Evolutionary conservation across 495 filamentous ascomycete species (phyloP).

Genomic region (Lophiotrema nucula): DNA sequence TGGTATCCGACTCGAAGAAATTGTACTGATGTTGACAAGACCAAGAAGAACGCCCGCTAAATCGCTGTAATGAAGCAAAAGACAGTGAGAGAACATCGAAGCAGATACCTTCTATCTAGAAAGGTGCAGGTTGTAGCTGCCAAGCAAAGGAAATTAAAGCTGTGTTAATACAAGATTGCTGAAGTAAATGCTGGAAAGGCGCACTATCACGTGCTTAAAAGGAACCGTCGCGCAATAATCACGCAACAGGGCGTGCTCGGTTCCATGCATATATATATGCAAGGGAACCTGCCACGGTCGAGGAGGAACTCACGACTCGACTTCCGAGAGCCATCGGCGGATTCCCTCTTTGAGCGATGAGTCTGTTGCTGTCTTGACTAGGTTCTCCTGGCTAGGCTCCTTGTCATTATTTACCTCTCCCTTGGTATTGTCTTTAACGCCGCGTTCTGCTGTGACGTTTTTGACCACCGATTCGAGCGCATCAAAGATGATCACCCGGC

Average conservation of each 20-base stretch:
- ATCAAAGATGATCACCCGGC: conserved; percentile 59
- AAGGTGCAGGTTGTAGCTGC: neutral
- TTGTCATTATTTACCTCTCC: neutral
- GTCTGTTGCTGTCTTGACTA: conserved; percentile 42
- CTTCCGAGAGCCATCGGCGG: conserved; percentile 60
- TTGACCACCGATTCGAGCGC: conserved; percentile 66
- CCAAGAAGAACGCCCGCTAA: conserved; percentile 21
- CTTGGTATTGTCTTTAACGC: conserved; percentile 41
- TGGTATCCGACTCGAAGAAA: conserved; percentile 8
- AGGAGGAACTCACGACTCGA: conserved; percentile 43
- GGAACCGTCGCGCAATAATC: conserved; percentile 24
- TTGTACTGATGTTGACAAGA: neutral
- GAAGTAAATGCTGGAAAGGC: neutral
- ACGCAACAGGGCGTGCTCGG: conserved; percentile 10
- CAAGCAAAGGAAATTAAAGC: conserved; percentile 1
- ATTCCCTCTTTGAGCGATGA: conserved; percentile 65
- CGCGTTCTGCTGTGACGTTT: conserved; percentile 57
- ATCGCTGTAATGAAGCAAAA: conserved; percentile 13
- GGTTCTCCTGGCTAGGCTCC: conserved; percentile 9
- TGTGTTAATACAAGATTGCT: conserved; percentile 12
- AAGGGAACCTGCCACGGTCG: neutral
- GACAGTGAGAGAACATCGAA: neutral
- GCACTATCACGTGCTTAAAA: conserved; percentile 14
- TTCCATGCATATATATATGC: conserved; percentile 1
- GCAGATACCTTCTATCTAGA: too few relatives aligned